Percentiles rank a stretch among this genome's conserved stretches.
Conservation (phyloP, 345 rosid species). For the Rhizophora mangle region DNA sequence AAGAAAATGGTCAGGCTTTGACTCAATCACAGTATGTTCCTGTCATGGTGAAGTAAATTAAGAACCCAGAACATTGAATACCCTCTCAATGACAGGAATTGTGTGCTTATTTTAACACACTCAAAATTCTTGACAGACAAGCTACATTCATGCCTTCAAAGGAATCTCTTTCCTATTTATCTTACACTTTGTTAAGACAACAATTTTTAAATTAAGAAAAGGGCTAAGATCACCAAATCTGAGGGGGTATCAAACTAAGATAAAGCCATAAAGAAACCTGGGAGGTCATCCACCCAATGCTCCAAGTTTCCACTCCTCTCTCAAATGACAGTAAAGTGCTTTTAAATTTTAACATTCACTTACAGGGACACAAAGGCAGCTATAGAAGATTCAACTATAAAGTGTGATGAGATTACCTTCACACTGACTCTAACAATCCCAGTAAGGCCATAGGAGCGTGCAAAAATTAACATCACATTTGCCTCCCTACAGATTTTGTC, state of each 20-base stretch:
- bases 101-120: background rate
- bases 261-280: background rate
- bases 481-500: conserved; percentile 84
- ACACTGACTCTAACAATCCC: conserved; percentile 86
- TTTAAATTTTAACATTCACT: background rate
- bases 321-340: background rate
- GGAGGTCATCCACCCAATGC: background rate
- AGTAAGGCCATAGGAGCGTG: conserved; percentile 91
- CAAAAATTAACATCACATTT: conserved; percentile 80
- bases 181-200: background rate
- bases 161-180: no score
- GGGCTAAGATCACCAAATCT: background rate
- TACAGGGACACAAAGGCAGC: background rate
- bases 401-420: conserved; percentile 48
- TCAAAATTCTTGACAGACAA: background rate
- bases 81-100: no score
- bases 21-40: conserved; percentile 89
- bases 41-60: conserved; percentile 24
- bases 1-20: conserved; percentile 96
- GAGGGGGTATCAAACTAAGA: background rate
- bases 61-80: background rate
- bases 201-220: background rate
- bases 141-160: background rate
- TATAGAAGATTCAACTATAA: conserved; percentile 1
- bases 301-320: background rate